These are phyloP conservation scores for Capsicum baccatum DNA, from an alignment of 257 asterid genomes.

Conservation along the genomic window DNA sequence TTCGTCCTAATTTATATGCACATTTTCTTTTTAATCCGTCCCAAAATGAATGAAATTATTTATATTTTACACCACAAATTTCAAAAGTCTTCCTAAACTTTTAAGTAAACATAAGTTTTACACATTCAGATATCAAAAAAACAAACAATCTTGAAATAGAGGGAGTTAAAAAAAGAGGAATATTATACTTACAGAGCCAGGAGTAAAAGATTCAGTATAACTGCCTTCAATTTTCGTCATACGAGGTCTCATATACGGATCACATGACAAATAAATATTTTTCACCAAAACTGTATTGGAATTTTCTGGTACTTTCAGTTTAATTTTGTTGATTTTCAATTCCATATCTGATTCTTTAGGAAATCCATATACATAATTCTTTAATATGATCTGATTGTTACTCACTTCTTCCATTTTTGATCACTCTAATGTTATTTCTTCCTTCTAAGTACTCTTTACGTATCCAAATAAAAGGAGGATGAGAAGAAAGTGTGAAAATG, in stretches of 20 bases:
- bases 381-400: conserved; percentile 44
- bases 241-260: conserved; percentile 41
- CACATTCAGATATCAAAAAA: too few species aligned
- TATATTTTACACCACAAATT: too few species aligned
- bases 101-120: too few species aligned
- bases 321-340: conserved; percentile 19
- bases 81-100: too few species aligned
- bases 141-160: too few species aligned
- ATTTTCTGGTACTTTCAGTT: conserved; percentile 36
- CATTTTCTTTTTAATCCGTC: too few species aligned
- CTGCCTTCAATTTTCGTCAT: conserved; percentile 35
- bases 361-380: conserved; percentile 39
- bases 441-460: too few species aligned
- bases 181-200: conserved; percentile 40
- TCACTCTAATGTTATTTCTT: neutral
- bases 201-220: conserved; percentile 34
- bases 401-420: conserved; percentile 32
- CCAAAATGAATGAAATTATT: too few species aligned
- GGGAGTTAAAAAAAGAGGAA: too few species aligned
- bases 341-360: conserved; percentile 47
- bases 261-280: conserved; percentile 48
- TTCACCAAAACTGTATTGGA: conserved; percentile 37
- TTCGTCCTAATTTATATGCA: too few species aligned
- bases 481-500: too few species aligned
- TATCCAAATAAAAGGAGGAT: too few species aligned